Evolutionary conservation across 139 green algal species (phyloP), one percentile per base, ranked within the genome.

Genomic region (Chlorella sp.): DNA sequence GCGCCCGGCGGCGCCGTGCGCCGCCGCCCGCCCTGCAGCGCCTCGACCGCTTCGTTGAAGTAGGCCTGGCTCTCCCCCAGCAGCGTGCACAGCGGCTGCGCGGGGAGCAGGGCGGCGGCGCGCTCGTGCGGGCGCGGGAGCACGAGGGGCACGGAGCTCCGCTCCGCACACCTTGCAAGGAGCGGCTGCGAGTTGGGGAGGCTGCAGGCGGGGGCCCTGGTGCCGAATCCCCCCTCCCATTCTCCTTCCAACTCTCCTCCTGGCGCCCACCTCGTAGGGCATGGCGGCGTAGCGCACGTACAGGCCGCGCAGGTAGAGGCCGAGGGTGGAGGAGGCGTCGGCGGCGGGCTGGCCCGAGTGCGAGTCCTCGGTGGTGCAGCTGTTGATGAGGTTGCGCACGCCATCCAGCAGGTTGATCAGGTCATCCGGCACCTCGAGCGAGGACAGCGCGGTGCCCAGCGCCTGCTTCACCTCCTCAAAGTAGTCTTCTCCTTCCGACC

Each of bases 61-160:
- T 78, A 68, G 12, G 19, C 42, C 2, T 62, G 72, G 36, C 65
- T 46, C 29, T 65, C 45, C 0, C 21, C 8, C 46, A 78, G 60
- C 60, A 78, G 72, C 60, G 63, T 48, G 72, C 72, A 78, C 15
- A 78, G 21, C 23, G 72, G 45, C 72, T 78, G 59, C 46, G 33
- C 5, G 5, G 31, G 42, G 27, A 11, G 55, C 46, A 14, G 17
- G 46, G 46, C 14, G 17, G 17, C 14, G 46, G 46, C 46, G 17
- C 14, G 46, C 17, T n/a, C n/a, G n/a, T n/a, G n/a, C n/a, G n/a
- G n/a, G n/a, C n/a, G n/a, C n/a, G n/a, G n/a, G n/a, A n/a, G n/a
- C n/a, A n/a, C n/a, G n/a, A n/a, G n/a, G n/a, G n/a, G n/a, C n/a
- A n/a, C n/a, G n/a, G n/a, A n/a, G n/a, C n/a, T n/a, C n/a, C n/a